Percentiles rank a stretch among this genome's conserved stretches.
Evolutionary conservation across 2,329 filamentous ascomycete genomes (phyloP).

Genomic region (Rutstroemia sp.): DNA sequence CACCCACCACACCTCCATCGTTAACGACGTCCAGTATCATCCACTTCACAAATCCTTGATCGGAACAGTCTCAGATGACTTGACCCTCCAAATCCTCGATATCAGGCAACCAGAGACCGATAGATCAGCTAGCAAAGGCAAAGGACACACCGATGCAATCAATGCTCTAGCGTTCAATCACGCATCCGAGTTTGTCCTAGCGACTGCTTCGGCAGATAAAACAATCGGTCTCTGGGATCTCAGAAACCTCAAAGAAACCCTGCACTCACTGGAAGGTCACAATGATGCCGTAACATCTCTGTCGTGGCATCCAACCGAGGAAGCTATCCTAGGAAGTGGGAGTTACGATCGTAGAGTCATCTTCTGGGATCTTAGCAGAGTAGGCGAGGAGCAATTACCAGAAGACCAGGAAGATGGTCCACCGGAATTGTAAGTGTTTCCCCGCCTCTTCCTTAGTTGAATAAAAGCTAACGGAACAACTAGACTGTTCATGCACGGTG

Average conservation of each 20-base stretch:
- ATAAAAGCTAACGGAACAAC: slow-evolving; percentile 3
- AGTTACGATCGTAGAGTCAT: slow-evolving; percentile 90
- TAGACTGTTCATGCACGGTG: slow-evolving; percentile 95
- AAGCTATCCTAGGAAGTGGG: slow-evolving; percentile 79
- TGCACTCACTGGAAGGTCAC: slow-evolving; percentile 86
- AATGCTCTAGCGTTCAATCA: slow-evolving; percentile 96
- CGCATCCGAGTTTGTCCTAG: slow-evolving; percentile 79
- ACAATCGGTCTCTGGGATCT: slow-evolving; percentile 94
- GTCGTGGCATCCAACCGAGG: slow-evolving; percentile 89
- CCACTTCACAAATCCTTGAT: slow-evolving; percentile 78
- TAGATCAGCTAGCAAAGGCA: slow-evolving; percentile 60
- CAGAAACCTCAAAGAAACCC: slow-evolving; percentile 79
- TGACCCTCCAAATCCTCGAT: slow-evolving; percentile 88
- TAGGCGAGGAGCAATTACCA: slow-evolving; percentile 89
- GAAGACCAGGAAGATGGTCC: slow-evolving; percentile 94
- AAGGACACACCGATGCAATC: slow-evolving; percentile 84
- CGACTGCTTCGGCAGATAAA: slow-evolving; percentile 91
- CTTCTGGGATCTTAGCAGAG: slow-evolving; percentile 90
- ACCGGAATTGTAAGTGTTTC: slow-evolving; percentile 71
- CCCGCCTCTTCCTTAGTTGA: background rate
- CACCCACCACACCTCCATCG: slow-evolving; percentile 80
- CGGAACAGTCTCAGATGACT: slow-evolving; percentile 90
- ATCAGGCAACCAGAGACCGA: slow-evolving; percentile 61
- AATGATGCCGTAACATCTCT: slow-evolving; percentile 84
- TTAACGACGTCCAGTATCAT: slow-evolving; percentile 97